Percentiles rank a stretch among this genome's conserved stretches.
phyloP scores from a whole-genome alignment of 106 monocot species.

The Acorus calamus region DNA sequence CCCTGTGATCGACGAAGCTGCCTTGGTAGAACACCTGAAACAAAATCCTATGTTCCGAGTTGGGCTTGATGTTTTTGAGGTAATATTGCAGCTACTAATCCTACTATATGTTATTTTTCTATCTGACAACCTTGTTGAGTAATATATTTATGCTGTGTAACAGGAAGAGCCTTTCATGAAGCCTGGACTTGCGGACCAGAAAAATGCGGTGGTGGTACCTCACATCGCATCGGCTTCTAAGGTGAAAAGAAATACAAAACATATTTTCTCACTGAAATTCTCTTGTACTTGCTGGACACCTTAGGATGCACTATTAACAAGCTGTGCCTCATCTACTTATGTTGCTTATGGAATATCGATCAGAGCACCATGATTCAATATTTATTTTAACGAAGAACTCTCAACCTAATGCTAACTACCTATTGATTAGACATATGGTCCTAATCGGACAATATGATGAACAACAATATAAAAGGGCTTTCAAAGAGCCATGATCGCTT shows the following conservation, averaged over 20 bases:
- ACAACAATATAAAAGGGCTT: no score
- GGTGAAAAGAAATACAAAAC: conserved; percentile 18
- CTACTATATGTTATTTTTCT: neutral
- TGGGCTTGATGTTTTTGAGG: conserved; percentile 98
- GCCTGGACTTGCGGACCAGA: conserved; percentile 86
- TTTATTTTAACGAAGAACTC: no score
- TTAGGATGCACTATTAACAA: no score
- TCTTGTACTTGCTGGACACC: no score
- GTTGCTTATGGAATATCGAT: no score
- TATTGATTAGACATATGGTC: no score
- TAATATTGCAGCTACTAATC: conserved; percentile 9
- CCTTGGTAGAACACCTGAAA: conserved; percentile 92
- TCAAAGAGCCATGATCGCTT: no score
- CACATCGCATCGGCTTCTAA: conserved; percentile 99
- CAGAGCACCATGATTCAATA: no score
- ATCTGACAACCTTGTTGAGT: no score
- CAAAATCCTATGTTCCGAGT: conserved; percentile 93
- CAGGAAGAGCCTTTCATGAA: conserved; percentile 99
- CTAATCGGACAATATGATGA: no score
- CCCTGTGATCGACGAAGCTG: conserved; percentile 90
- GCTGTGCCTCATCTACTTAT: no score
- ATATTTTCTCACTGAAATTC: neutral
- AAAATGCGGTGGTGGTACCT: conserved; percentile 91
- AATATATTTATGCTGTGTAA: neutral
- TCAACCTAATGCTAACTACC: no score